Evolutionary conservation across 139 green algal species (phyloP).

Genomic region (Chlorella sp.): DNA sequence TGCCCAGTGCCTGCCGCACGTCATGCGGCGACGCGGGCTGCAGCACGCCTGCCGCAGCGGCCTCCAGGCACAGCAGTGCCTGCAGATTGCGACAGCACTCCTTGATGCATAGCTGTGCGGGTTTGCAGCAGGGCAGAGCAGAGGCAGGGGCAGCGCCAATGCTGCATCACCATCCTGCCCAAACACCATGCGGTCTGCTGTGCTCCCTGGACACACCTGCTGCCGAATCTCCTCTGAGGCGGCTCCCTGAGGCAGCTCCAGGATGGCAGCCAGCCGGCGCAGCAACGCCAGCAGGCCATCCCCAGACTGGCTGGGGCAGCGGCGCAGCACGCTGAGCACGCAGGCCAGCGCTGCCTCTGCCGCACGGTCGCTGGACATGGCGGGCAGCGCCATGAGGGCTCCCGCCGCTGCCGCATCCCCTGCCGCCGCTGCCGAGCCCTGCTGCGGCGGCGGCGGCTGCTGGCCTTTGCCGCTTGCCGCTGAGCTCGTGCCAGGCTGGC

Average conservation of each 20-base stretch:
- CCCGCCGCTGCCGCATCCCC: slow-evolving; percentile 1
- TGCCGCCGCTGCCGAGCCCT: neutral
- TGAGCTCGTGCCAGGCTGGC: neutral
- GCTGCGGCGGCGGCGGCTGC: neutral
- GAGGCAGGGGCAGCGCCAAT: neutral
- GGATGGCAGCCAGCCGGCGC: slow-evolving; percentile 59
- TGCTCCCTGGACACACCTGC: neutral
- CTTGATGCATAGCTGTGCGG: neutral
- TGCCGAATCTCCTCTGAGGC: slow-evolving; percentile 50
- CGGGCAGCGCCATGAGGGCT: slow-evolving; percentile 46
- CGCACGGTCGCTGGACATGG: slow-evolving; percentile 57
- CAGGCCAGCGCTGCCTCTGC: slow-evolving; percentile 58
- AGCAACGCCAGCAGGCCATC: slow-evolving; percentile 49
- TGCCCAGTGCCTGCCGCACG: slow-evolving; percentile 1
- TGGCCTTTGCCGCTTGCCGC: neutral
- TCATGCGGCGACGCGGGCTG: neutral
- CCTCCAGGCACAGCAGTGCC: slow-evolving; percentile 15
- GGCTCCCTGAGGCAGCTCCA: slow-evolving; percentile 32
- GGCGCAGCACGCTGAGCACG: slow-evolving; percentile 5
- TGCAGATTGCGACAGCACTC: neutral
- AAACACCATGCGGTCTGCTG: too few relatives aligned
- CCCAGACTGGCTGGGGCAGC: neutral
- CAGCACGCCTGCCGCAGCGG: neutral
- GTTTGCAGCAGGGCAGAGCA: neutral
- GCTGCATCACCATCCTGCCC: neutral